Evolutionary conservation across 164 flowering plant genomes (phyloP).

Genomic region (Macadamia tetraphylla): DNA sequence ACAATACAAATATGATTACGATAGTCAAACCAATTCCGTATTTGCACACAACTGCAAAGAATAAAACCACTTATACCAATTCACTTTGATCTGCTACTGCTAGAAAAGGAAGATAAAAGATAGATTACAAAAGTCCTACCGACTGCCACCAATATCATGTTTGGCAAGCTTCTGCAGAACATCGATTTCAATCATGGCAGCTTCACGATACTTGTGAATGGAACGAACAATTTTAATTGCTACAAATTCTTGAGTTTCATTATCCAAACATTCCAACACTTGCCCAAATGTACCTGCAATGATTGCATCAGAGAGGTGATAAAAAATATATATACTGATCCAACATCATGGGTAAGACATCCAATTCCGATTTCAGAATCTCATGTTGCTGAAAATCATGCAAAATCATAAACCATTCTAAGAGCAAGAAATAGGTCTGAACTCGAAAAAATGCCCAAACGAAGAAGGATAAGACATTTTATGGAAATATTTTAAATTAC

Average conservation of each 20-base stretch:
- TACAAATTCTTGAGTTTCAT: slow-evolving; percentile 68
- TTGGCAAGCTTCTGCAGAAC: slow-evolving; percentile 74
- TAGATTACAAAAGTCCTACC: slow-evolving; percentile 41
- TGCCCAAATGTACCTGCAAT: slow-evolving; percentile 87
- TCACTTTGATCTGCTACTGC: slow-evolving; percentile 24
- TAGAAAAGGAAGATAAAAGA: slow-evolving; percentile 5
- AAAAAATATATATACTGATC: not conserved
- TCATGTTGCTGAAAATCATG: too few species aligned
- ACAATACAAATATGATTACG: slow-evolving; percentile 99
- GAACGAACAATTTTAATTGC: slow-evolving; percentile 89
- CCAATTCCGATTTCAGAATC: not conserved
- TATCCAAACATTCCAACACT: slow-evolving; percentile 88
- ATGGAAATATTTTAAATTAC: not conserved
- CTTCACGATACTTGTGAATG: slow-evolving; percentile 83
- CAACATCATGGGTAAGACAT: not conserved
- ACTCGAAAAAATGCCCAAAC: not conserved
- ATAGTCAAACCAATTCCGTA: slow-evolving; percentile 99
- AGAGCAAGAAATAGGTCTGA: not conserved
- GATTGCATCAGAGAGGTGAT: not conserved
- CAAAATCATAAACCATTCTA: too few species aligned
- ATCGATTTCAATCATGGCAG: slow-evolving; percentile 95
- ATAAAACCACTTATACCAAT: slow-evolving; percentile 55
- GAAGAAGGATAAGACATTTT: not conserved
- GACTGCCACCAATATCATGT: slow-evolving; percentile 65
- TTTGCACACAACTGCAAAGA: slow-evolving; percentile 99